phyloP scores from a whole-genome alignment of 768 basidiomycete species.

The Boletellus sp. region DNA sequence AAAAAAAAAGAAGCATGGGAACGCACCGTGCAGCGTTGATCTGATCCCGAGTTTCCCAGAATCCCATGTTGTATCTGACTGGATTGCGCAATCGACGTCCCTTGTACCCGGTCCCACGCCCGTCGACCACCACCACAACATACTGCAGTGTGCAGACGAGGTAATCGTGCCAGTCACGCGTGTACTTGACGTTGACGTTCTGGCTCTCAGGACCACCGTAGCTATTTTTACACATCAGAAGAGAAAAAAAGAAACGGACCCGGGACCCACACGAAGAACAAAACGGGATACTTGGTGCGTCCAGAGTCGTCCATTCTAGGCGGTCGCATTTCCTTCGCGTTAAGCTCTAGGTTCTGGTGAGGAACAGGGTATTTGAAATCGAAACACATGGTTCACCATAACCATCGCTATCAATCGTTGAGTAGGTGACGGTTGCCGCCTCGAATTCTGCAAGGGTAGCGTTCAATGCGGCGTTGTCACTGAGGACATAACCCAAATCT shows the following conservation, averaged over 20 bases:
- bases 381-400: slow-evolving; percentile 49
- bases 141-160: slow-evolving; percentile 79
- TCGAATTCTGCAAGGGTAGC: slow-evolving; percentile 66
- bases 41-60: slow-evolving; percentile 87
- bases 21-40: slow-evolving; percentile 77
- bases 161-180: slow-evolving; percentile 83
- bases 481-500: slow-evolving; percentile 67
- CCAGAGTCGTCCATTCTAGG: slow-evolving; percentile 92
- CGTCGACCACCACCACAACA: slow-evolving; percentile 85
- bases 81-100: slow-evolving; percentile 82
- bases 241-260: background rate
- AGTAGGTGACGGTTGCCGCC: slow-evolving; percentile 62
- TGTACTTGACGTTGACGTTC: slow-evolving; percentile 61
- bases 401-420: slow-evolving; percentile 76
- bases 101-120: slow-evolving; percentile 90
- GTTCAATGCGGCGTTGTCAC: slow-evolving; percentile 65
- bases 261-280: slow-evolving; percentile 71
- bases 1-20: slow-evolving; percentile 5
- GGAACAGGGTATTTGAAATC: slow-evolving; percentile 15
- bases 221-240: slow-evolving; percentile 34
- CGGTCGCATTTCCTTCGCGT: slow-evolving; percentile 87
- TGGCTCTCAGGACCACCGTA: slow-evolving; percentile 93
- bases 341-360: slow-evolving; percentile 58
- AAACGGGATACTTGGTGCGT: slow-evolving; percentile 91
- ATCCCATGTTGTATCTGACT: slow-evolving; percentile 85